Percentiles rank a stretch among this genome's conserved stretches.
Evolutionary conservation across 176 grass and related monocot genomes (phyloP).

Genomic region (Avena sativa): DNA sequence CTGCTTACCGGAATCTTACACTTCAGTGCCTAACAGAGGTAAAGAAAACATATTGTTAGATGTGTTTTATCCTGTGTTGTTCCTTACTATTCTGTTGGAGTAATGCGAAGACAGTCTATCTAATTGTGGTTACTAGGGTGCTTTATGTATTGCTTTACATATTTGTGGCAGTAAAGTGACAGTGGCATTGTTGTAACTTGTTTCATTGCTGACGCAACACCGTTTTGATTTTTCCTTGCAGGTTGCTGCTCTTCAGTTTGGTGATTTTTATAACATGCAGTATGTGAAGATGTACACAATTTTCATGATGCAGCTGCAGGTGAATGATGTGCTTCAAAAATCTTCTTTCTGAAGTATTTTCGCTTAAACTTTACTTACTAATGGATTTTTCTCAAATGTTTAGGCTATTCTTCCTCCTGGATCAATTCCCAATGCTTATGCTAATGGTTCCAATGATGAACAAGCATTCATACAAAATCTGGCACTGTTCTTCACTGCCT

Average conservation of each 20-base stretch:
- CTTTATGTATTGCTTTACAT: neutral
- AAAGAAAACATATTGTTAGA: constrained; percentile 9
- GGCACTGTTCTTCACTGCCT: constrained; percentile 94
- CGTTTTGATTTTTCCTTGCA: constrained; percentile 49
- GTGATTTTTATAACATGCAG: constrained; percentile 94
- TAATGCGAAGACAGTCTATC: neutral
- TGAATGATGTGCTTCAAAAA: constrained; percentile 40
- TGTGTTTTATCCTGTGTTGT: neutral
- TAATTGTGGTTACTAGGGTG: neutral
- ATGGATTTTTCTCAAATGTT: constrained; percentile 32
- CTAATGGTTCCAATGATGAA: constrained; percentile 96
- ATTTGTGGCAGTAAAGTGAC: neutral
- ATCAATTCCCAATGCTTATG: constrained; percentile 90
- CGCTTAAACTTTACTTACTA: neutral
- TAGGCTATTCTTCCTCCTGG: constrained; percentile 89
- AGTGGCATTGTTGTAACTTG: neutral
- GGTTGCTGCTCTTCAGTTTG: constrained; percentile 98
- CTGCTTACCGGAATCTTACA: constrained; percentile 94
- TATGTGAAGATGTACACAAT: constrained; percentile 99
- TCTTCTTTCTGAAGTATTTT: constrained; percentile 30
- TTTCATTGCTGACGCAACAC: neutral
- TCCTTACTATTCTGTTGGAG: constrained; percentile 5
- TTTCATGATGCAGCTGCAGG: constrained; percentile 97
- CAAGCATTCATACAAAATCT: constrained; percentile 99
- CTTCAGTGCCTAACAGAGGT: constrained; percentile 99